These are phyloP conservation scores for Cunninghamia lanceolata DNA, from an alignment of 75 land plant species.

Conservation along the genomic window DNA sequence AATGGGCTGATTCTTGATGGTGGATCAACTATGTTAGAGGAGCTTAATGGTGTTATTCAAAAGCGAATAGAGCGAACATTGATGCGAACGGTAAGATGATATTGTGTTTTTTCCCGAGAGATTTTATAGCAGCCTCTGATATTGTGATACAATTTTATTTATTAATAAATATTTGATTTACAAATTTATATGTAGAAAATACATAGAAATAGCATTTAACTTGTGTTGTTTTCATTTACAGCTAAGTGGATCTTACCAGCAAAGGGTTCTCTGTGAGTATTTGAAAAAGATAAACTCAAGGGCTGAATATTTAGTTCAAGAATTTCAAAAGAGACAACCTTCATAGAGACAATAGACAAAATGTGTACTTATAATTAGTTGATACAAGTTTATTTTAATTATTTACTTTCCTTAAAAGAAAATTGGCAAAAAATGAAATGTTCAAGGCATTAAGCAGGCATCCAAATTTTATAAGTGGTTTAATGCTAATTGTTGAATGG, in stretches of 20 bases:
- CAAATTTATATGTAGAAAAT: background rate
- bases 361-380: background rate
- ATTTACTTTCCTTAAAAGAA: no score
- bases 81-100: conserved; percentile 67
- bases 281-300: conserved; percentile 69
- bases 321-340: conserved; percentile 37
- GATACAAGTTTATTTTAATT: no score
- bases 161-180: background rate
- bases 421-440: background rate
- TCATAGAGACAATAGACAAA: background rate
- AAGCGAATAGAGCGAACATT: conserved; percentile 77
- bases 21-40: conserved; percentile 54
- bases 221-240: conserved; percentile 13
- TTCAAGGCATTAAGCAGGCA: no score
- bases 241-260: conserved; percentile 81
- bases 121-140: background rate
- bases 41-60: conserved; percentile 55
- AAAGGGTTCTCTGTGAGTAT: conserved; percentile 65
- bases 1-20: conserved; percentile 59
- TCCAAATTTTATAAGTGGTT: background rate
- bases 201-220: background rate
- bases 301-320: conserved; percentile 47
- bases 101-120: background rate
- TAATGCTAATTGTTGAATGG: background rate
- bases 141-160: background rate